Base-by-base conservation (phyloP, 352 stramenopile species). In the Discostella stelligera region DNA sequence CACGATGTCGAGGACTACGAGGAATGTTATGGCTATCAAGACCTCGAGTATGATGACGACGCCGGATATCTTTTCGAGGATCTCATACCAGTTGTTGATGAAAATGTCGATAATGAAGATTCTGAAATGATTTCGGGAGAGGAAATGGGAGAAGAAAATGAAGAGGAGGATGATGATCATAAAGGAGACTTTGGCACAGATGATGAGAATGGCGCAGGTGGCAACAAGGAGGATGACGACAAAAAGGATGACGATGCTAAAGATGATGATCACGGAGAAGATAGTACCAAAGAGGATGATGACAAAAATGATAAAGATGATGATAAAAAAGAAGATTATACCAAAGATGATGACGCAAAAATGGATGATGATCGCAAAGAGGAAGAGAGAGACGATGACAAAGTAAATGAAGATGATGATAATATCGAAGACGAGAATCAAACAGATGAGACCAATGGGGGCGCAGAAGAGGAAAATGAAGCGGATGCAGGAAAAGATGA, bases 151-250 rank as follows among this genome's bases (percentile, higher is more conserved):
- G 16, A 25, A 14, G 18, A 58, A 16, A 32, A 53, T 60, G 0
- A 21, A 54, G 14, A 44, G 37, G 37, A 44, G 0, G 37, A 3
- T 3, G 37, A 44, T 3, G 37, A 44, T 14, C 7, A 44, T 8
- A 44, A 44, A 10, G 37, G 20, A 30, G 44, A 44, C 1, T 3
- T 13, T 10, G 37, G 13, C 9, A 3, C 3, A 10, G 11, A 44
- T 1, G 37, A 20, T 48, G 44, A 64, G 8, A 11, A 60, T 25
- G 52, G 37, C 6, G 6, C 27, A 25, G 23, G 48, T 18, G 20
- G 30, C 20, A 37, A n/a, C n/a, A 49, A 65, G 2, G 20, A 60
- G 1, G n/a, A 73, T 18, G 37, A 65, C 50, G n/a, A 58, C 27
- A 46, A 63, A 18, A 44, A 21, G 13, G n/a, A 55, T 46, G 25